Evolutionary conservation across 2,329 filamentous ascomycete species (phyloP).

Genomic region (Colletotrichum tofieldiae): DNA sequence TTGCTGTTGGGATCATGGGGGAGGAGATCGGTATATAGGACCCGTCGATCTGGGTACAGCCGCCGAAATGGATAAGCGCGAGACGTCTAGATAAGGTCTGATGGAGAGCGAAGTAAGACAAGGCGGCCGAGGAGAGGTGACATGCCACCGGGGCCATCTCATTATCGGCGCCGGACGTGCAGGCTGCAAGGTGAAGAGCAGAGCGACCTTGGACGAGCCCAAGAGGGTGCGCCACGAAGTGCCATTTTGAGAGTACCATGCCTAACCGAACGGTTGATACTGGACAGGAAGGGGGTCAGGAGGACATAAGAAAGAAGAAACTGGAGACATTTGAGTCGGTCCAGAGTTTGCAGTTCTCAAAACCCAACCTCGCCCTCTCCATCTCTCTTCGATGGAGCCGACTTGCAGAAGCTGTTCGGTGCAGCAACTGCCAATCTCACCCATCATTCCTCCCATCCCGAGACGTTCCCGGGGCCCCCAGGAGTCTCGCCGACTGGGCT

Average conservation of each 20-base stretch:
- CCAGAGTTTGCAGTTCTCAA: conserved; percentile 21
- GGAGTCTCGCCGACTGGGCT: conserved; percentile 4
- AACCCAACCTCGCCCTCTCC: not conserved
- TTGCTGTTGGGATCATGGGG: conserved; percentile 32
- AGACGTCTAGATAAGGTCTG: conserved; percentile 33
- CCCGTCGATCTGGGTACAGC: conserved; percentile 19
- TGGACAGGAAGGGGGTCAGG: not conserved
- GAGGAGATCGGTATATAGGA: conserved; percentile 9
- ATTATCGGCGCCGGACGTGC: conserved; percentile 22
- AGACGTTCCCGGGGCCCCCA: not conserved
- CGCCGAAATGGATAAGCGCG: conserved; percentile 31
- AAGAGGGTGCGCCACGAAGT: conserved; percentile 24
- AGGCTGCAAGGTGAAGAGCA: conserved; percentile 18
- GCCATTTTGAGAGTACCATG: conserved; percentile 27
- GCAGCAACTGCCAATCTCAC: conserved; percentile 1
- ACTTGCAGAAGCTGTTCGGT: not conserved
- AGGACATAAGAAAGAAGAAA: conserved; percentile 12
- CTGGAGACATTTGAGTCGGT: conserved; percentile 4
- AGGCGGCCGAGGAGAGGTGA: conserved; percentile 7
- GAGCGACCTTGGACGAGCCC: conserved; percentile 3
- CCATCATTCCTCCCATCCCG: not conserved
- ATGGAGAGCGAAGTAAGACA: not conserved
- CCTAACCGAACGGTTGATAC: conserved; percentile 27
- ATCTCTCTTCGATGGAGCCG: not conserved
- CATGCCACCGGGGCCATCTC: conserved; percentile 12